These are phyloP conservation scores for Lodderomyces parapsilosis DNA, from an alignment of 1,139 yeast genomes.

Conservation along the genomic window DNA sequence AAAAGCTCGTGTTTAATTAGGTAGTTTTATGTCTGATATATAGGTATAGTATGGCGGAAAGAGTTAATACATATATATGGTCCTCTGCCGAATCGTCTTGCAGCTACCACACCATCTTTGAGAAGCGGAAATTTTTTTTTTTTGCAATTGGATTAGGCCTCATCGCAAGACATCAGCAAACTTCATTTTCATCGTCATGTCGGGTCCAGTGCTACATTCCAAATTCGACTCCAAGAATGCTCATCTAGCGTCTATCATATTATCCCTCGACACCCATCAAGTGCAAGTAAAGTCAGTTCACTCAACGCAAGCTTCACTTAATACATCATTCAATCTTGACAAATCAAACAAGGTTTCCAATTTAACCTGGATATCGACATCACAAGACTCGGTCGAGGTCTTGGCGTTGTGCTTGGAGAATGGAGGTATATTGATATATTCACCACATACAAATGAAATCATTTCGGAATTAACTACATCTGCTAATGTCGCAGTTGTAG, in stretches of 20 bases:
- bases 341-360: conserved; percentile 53
- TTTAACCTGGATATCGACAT: conserved; percentile 54
- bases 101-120: conserved; percentile 2
- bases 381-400: conserved; percentile 26
- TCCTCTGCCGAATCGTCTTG: conserved; percentile 3
- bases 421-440: conserved; percentile 64
- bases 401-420: conserved; percentile 66
- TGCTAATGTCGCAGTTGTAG: conserved; percentile 52
- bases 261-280: conserved; percentile 73
- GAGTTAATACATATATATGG: background rate
- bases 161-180: conserved; percentile 5
- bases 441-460: conserved; percentile 64
- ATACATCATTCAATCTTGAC: conserved; percentile 51
- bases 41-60: too few species aligned
- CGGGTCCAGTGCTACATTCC: conserved; percentile 31
- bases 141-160: conserved; percentile 2
- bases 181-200: conserved; percentile 8
- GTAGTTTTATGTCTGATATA: too few species aligned
- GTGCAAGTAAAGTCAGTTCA: conserved; percentile 60
- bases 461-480: conserved; percentile 51
- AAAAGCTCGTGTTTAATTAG: background rate
- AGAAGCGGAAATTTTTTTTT: conserved; percentile 8
- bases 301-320: conserved; percentile 28
- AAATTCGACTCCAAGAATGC: conserved; percentile 57
- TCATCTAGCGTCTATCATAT: conserved; percentile 64